These are phyloP conservation scores for Trichothecium sympodiale DNA, from an alignment of 2,329 filamentous ascomycete genomes.

Conservation along the genomic window DNA sequence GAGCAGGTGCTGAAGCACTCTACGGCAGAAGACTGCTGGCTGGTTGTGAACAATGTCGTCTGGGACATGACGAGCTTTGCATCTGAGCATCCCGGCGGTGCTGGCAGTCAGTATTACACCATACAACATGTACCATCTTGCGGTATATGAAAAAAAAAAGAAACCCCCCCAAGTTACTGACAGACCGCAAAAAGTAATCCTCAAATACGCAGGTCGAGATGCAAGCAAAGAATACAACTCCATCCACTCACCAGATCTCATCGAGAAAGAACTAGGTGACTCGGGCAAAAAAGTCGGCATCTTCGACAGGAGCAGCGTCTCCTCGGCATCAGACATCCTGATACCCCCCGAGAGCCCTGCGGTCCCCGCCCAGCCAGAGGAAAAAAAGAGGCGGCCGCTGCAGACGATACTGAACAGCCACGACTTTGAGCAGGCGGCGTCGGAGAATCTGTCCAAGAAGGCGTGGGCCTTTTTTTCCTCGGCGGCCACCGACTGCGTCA, in stretches of 20 bases:
- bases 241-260: background rate
- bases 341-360: too few relatives aligned
- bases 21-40: constrained; percentile 44
- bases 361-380: too few relatives aligned
- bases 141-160: too few relatives aligned
- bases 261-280: background rate
- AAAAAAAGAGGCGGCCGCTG: background rate
- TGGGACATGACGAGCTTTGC: constrained; percentile 59
- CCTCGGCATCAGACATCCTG: too few relatives aligned
- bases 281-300: too few relatives aligned
- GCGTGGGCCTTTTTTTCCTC: constrained; percentile 57
- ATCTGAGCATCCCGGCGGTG: constrained; percentile 22
- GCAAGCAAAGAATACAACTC: background rate
- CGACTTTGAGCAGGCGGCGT: constrained; percentile 46
- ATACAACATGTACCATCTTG: too few relatives aligned
- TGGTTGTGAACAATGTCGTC: constrained; percentile 53
- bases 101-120: constrained; percentile 1
- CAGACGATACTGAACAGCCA: constrained; percentile 20
- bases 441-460: constrained; percentile 39
- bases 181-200: background rate
- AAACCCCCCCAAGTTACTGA: too few relatives aligned
- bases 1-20: constrained; percentile 35
- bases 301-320: too few relatives aligned
- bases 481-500: constrained; percentile 43
- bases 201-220: background rate